Base-by-base conservation (phyloP, 306 rosid genomes). In the Trifolium pratense region DNA sequence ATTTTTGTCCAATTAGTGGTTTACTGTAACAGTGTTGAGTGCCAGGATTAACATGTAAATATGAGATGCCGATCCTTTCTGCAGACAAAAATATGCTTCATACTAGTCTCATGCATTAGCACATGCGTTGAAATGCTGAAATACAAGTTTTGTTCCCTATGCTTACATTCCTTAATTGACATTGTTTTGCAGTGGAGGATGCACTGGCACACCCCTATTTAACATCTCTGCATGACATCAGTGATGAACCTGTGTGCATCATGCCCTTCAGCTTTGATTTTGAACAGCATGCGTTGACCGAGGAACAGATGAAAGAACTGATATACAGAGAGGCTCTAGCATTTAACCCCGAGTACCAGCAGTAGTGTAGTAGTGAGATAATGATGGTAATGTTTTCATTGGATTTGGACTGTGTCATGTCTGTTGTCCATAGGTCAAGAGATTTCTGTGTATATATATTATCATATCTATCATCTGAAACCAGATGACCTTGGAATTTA, bases 261-360 rank as follows among this genome's bases (percentile, higher is more conserved):
- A 90, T 89, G 59, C 99, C 99, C 66, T 95, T 95, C 89, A 92
- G 75, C 90, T 95, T 95, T 32, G 99, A 95, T 82, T 95, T 95
- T 58, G 99, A 95, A 83, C 99, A 95, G 82, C 97, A 90, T 68
- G 96, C 99, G 2, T 87, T 95, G 71, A 79, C 83, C 0, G 99
- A 95, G 86, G 99, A 95, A 52, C 99, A 95, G 80, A 95, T 95
- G 97, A 95, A 87, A 39, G 97, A 90, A 83, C 86, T 95, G 76
- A 95, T 95, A 82, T 86, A 88, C 75, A 77, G 87, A 83, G 99
- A 95, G 87, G 97, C 97, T 13, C 86, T 95, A 62, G 99, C 99
- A 43, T 95, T 91, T 80, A 95, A 95, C 85, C 99, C 92, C 0
- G 97, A 91, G 84, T 90, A 90, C 73, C 97, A 77, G 82, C 88